These are phyloP conservation scores for Pestalotiopsis sp. DNA, from an alignment of 2,329 filamentous ascomycete species.

Conservation along the genomic window DNA sequence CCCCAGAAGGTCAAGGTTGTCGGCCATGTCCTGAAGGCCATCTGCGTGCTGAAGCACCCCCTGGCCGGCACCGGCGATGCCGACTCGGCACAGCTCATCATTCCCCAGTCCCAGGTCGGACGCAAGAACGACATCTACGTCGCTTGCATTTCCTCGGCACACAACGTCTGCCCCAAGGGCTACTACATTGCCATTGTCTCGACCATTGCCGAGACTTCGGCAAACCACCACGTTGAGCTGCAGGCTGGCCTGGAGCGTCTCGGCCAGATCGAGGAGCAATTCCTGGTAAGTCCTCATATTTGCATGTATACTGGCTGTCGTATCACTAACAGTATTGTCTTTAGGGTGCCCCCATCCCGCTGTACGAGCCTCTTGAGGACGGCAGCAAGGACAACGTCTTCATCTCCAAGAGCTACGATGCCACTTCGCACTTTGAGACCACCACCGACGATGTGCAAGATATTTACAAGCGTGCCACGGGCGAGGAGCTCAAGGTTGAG, in stretches of 20 bases:
- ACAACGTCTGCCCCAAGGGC: conserved; percentile 98
- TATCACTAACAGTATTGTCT: neutral
- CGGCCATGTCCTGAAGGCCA: conserved; percentile 91
- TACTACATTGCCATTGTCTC: conserved; percentile 99
- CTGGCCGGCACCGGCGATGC: conserved; percentile 85
- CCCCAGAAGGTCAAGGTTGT: conserved; percentile 83
- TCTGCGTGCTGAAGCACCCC: conserved; percentile 96
- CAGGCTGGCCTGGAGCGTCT: conserved; percentile 90
- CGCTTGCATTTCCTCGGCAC: conserved; percentile 90
- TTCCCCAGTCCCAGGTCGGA: conserved; percentile 95
- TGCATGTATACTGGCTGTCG: neutral
- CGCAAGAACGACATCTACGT: conserved; percentile 99
- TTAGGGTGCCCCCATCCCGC: conserved; percentile 79
- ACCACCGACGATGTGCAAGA: conserved; percentile 89
- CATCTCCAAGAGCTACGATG: conserved; percentile 98
- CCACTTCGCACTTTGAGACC: conserved; percentile 97
- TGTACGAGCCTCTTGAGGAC: conserved; percentile 87
- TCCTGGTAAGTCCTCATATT: conserved; percentile 66
- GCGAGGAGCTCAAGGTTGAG: conserved; percentile 86
- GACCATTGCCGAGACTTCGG: conserved; percentile 88
- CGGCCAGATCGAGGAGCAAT: conserved; percentile 93
- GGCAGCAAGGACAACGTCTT: conserved; percentile 90
- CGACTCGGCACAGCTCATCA: conserved; percentile 94
- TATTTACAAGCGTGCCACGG: conserved; percentile 83
- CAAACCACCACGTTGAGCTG: conserved; percentile 96